phyloP scores from a whole-genome alignment of 345 rosid species.

The Gossypium herbaceum region DNA sequence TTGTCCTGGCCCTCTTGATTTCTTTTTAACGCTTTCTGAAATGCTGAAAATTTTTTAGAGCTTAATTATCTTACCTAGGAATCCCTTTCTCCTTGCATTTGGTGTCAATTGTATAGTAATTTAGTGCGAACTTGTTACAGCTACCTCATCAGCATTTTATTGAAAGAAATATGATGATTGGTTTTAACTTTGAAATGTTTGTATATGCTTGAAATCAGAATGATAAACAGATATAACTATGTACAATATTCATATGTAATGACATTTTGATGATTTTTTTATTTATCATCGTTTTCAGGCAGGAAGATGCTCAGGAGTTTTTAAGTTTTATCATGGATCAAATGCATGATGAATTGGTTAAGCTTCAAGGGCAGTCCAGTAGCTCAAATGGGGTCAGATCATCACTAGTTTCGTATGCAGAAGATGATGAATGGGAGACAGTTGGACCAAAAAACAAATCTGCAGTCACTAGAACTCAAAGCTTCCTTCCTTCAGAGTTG shows the following conservation, averaged over 20 bases:
- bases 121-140: neutral
- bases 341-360: slow-evolving; percentile 85
- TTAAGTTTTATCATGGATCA: slow-evolving; percentile 85
- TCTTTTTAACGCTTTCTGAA: no score
- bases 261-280: neutral
- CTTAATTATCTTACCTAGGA: neutral
- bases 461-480: slow-evolving; percentile 89
- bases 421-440: slow-evolving; percentile 97
- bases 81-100: neutral
- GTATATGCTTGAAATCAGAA: neutral
- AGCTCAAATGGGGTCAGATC: slow-evolving; percentile 35
- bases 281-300: slow-evolving; percentile 44
- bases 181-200: slow-evolving; percentile 7
- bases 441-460: slow-evolving; percentile 96
- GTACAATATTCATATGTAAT: neutral
- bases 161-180: neutral
- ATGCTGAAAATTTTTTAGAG: neutral
- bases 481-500: slow-evolving; percentile 68
- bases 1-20: neutral
- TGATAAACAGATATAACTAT: neutral
- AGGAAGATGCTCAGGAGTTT: slow-evolving; percentile 99
- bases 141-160: neutral
- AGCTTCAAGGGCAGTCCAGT: slow-evolving; percentile 52
- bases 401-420: slow-evolving; percentile 53
- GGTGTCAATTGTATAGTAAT: neutral